These are phyloP conservation scores for Neurospora terricola DNA, from an alignment of 495 filamentous ascomycete species.

Conservation along the genomic window DNA sequence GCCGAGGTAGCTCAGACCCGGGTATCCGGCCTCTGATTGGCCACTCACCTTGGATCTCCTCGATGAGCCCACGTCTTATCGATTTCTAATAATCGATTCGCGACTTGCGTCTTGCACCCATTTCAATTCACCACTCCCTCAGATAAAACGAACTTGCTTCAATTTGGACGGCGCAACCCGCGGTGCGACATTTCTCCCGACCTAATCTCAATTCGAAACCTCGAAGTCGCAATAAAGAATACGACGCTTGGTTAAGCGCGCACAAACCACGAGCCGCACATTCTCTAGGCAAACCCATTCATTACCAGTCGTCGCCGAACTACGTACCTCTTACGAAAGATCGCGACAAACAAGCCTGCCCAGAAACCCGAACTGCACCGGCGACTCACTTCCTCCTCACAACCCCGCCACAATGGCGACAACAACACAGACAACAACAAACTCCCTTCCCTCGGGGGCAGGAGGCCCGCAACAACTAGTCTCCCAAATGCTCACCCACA, in stretches of 20 bases:
- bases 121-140: background rate
- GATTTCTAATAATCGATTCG: background rate
- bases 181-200: background rate
- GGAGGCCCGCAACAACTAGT: conserved; percentile 22
- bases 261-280: background rate
- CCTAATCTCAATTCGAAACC: background rate
- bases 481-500: conserved; percentile 40
- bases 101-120: background rate
- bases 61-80: conserved; percentile 9
- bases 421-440: background rate
- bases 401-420: conserved; percentile 1
- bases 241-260: background rate
- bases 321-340: background rate
- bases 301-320: background rate
- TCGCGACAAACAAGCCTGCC: background rate
- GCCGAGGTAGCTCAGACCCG: conserved; percentile 17
- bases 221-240: background rate
- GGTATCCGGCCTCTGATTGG: conserved; percentile 12
- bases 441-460: background rate
- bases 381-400: background rate
- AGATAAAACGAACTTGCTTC: background rate
- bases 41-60: conserved; percentile 13
- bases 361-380: background rate
- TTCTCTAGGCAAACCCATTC: background rate
- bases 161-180: background rate